These are phyloP conservation scores for Lanmaoa pseudosensibilis DNA, from an alignment of 768 basidiomycete species.

Conservation along the genomic window DNA sequence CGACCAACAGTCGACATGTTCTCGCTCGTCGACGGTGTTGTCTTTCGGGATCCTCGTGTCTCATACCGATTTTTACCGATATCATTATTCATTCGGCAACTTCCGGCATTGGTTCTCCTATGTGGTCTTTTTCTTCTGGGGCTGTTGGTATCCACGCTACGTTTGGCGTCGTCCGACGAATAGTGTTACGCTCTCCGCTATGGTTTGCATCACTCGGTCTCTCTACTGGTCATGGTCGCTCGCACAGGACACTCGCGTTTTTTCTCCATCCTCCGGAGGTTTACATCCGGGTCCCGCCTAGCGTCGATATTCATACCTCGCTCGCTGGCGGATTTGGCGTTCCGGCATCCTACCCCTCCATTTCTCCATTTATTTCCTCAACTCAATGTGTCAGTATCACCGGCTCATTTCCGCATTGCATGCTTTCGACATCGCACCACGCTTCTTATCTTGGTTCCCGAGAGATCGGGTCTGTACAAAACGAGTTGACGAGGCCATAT, in stretches of 20 bases:
- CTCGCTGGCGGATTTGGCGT: conserved; percentile 32
- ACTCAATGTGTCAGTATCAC: conserved; percentile 45
- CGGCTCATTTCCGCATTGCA: conserved; percentile 38
- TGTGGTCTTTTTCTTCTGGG: conserved; percentile 32
- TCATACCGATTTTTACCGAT: conserved; percentile 33
- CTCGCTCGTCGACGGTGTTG: conserved; percentile 11
- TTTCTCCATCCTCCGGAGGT: conserved; percentile 16
- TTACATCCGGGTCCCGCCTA: conserved; percentile 33
- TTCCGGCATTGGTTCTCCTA: conserved; percentile 28
- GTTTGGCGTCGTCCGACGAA: conserved; percentile 24
- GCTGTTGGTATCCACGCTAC: conserved; percentile 20
- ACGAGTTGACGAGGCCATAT: conserved; percentile 35
- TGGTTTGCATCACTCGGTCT: conserved; percentile 32
- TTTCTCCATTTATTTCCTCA: conserved; percentile 28
- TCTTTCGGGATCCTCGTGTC: conserved; percentile 24
- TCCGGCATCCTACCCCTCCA: conserved; percentile 22
- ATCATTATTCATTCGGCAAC: conserved; percentile 47
- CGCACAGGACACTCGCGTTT: conserved; percentile 38
- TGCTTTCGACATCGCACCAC: conserved; percentile 43
- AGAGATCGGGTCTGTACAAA: conserved; percentile 39
- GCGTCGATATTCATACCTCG: conserved; percentile 50
- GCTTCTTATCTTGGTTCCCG: conserved; percentile 35
- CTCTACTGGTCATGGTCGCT: conserved; percentile 37
- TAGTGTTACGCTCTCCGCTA: conserved; percentile 31
- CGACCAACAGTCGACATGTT: conserved; percentile 6